Percentiles rank a stretch among this genome's conserved stretches.
Evolutionary conservation across 805 yeast genomes (phyloP).

Genomic region (Jamesozyma piceae): DNA sequence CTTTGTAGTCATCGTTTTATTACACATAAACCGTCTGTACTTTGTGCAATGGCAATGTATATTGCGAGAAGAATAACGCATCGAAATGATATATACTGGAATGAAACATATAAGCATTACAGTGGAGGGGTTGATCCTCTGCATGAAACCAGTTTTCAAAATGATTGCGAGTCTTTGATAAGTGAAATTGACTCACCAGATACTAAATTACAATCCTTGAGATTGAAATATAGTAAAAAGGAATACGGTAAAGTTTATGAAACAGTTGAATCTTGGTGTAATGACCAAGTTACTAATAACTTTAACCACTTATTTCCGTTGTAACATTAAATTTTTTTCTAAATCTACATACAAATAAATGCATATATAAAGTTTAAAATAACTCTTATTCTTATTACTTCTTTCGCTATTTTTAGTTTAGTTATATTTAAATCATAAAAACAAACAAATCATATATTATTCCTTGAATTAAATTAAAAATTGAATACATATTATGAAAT

Average conservation of each 20-base stretch:
- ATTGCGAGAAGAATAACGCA: constrained; percentile 55
- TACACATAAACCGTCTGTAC: constrained; percentile 61
- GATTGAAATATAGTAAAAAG: constrained; percentile 18
- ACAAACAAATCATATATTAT: too few species aligned
- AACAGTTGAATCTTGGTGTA: constrained; percentile 7
- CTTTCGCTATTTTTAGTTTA: too few species aligned
- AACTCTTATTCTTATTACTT: background rate
- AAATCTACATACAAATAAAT: background rate
- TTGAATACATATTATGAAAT: background rate
- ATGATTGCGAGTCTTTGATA: constrained; percentile 18
- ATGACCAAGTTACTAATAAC: constrained; percentile 2
- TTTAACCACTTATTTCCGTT: constrained; percentile 6
- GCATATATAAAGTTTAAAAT: background rate
- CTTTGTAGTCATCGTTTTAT: constrained; percentile 68
- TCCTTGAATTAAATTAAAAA: background rate
- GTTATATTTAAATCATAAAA: too few species aligned
- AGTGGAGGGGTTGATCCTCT: constrained; percentile 24
- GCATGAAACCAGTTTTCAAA: constrained; percentile 16
- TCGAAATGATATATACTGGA: constrained; percentile 19
- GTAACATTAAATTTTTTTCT: constrained; percentile 1
- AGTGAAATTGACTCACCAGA: constrained; percentile 23
- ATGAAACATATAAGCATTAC: constrained; percentile 17
- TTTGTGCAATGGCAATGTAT: constrained; percentile 85
- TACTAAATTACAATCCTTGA: constrained; percentile 23
- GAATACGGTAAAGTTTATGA: constrained; percentile 14